Conservation (phyloP, 2,329 filamentous ascomycete species). For the Magnaporthales sp. region DNA sequence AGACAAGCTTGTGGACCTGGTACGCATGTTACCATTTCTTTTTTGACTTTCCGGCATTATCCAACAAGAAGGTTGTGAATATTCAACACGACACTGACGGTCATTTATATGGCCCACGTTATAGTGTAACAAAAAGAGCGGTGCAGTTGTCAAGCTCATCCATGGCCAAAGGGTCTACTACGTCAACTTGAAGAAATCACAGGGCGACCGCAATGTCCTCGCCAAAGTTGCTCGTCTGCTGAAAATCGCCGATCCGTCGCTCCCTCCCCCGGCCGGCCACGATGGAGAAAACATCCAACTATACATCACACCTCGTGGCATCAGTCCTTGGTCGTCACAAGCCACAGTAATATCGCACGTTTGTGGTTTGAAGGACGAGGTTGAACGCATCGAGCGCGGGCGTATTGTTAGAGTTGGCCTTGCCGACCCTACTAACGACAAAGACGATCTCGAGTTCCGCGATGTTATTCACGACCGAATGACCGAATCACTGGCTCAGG, state of each 20-base stretch:
- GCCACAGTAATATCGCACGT: conserved; percentile 90
- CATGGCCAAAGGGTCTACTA: conserved; percentile 57
- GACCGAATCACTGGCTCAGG: conserved; percentile 72
- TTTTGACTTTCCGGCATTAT: conserved; percentile 22
- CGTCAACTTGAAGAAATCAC: conserved; percentile 44
- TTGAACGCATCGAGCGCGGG: conserved; percentile 79
- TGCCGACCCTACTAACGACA: conserved; percentile 38
- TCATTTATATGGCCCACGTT: not conserved
- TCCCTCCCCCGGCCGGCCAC: conserved; percentile 19
- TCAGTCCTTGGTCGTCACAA: conserved; percentile 96
- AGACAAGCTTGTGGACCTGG: conserved; percentile 32
- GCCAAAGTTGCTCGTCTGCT: conserved; percentile 37
- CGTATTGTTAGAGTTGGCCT: conserved; percentile 64
- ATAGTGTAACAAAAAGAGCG: conserved; percentile 3
- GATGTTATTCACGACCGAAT: conserved; percentile 86
- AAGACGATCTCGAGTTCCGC: conserved; percentile 44
- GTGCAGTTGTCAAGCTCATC: conserved; percentile 34
- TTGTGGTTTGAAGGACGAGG: conserved; percentile 64
- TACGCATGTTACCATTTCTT: conserved; percentile 12
- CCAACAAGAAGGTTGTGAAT: conserved; percentile 11
- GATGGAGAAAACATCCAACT: conserved; percentile 36
- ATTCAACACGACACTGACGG: not conserved
- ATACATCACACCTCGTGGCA: conserved; percentile 74
- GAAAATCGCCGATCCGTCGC: conserved; percentile 25
- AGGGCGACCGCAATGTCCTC: conserved; percentile 27